These are phyloP conservation scores for Corchorus olitorius DNA, from an alignment of 345 rosid genomes.

Conservation along the genomic window DNA sequence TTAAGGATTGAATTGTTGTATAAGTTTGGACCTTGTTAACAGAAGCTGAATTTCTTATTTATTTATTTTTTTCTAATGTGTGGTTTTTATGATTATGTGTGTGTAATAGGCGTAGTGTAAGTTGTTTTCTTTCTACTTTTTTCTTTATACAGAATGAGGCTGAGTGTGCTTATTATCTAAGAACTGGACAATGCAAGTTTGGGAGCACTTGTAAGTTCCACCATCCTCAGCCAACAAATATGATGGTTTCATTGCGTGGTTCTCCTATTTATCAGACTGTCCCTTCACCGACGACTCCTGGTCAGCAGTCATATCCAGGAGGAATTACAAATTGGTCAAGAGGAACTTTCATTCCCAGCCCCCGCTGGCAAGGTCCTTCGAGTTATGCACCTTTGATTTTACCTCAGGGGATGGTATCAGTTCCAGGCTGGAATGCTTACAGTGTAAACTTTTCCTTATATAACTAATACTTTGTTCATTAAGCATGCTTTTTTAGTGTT, in stretches of 20 bases:
- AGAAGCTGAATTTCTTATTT: background rate
- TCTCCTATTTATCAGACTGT: constrained; percentile 76
- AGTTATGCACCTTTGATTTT: constrained; percentile 74
- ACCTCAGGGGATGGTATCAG: constrained; percentile 88
- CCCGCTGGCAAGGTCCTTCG: constrained; percentile 97
- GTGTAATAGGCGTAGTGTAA: constrained; percentile 1
- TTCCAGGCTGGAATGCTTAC: constrained; percentile 93
- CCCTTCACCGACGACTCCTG: constrained; percentile 71
- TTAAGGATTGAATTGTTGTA: constrained; percentile 14
- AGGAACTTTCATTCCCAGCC: constrained; percentile 85
- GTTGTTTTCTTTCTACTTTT: constrained; percentile 1
- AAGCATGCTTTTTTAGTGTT: background rate
- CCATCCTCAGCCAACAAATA: constrained; percentile 87
- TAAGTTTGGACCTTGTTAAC: constrained; percentile 1
- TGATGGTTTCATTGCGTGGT: constrained; percentile 75
- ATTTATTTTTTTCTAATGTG: background rate
- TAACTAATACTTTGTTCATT: background rate
- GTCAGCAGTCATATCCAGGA: constrained; percentile 74
- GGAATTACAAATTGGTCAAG: constrained; percentile 81
- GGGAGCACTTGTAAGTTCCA: constrained; percentile 95
- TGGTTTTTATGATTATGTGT: background rate
- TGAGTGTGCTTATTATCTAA: constrained; percentile 91
- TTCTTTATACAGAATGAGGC: constrained; percentile 64
- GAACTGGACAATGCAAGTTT: constrained; percentile 97
- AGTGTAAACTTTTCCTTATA: constrained; percentile 51